Base-by-base conservation (phyloP, 306 rosid species). In the Cercis canadensis region DNA sequence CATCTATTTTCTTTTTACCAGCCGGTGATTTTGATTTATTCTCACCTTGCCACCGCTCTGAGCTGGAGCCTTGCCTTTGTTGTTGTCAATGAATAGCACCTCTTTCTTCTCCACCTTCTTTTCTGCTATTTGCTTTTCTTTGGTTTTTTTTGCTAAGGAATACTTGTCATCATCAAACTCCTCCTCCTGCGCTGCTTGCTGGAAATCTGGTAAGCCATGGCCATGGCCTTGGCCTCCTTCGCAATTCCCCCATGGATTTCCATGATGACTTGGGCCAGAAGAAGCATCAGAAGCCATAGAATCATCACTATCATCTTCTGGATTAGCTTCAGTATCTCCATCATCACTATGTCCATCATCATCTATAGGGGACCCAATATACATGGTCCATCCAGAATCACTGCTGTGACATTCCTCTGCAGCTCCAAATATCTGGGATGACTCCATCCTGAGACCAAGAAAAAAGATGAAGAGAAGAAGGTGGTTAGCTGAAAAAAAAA, bases 261-360 rank as follows among this genome's bases (percentile, higher is more conserved):
- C 40, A 50, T 62, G 75, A 66, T 75, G 82, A 55, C 84, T 81
- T 46, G 95, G 97, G 11, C 95, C 89, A 55, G 99, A 94, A 64
- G 99, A 94, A 75, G 99, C 99, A 81, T 94, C 99, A 67, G 99
- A 94, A 73, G 92, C 89, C 99, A 94, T 91, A 17, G 99, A 94
- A 73, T 92, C 98, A 82, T 89, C 98, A 64, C 89, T 85, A n/a
- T 87, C 88, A 70, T 84, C 83, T 39, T 78, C 85, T 11, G 67
- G 57, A 64, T 56, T 19, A 51, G 55, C 56, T 46, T 72, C 68
- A 60, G 19, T 14, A 3, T 39, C 60, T 21, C 56, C 67, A 36
- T 76, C 73, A 61, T 56, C 75, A 41, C n/a, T 36, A 18, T 50
- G 45, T 15, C 37, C 75, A 32, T 77, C 79, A 24, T 36, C 92